phyloP scores from a whole-genome alignment of 768 basidiomycete genomes.

The Sistotremastrum niveocremeum region DNA sequence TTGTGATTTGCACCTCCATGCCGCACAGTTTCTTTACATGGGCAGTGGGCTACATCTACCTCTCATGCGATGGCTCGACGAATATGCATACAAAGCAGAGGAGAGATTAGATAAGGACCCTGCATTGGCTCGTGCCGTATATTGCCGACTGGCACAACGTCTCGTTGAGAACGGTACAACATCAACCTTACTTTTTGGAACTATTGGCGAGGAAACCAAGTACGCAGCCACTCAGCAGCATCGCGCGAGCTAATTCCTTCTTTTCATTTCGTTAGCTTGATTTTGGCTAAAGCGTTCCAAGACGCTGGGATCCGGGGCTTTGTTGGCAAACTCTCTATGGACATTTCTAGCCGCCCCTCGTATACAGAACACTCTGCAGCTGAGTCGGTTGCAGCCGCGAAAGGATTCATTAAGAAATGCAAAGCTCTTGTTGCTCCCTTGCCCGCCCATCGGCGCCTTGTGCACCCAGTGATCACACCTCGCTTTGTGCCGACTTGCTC shows the following conservation, averaged over 20 bases:
- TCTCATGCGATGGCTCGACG: slow-evolving; percentile 72
- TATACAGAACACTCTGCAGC: slow-evolving; percentile 51
- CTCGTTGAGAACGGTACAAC: slow-evolving; percentile 67
- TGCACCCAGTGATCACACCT: slow-evolving; percentile 78
- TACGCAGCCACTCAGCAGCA: slow-evolving; percentile 20
- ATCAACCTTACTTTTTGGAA: slow-evolving; percentile 68
- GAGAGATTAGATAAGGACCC: slow-evolving; percentile 53
- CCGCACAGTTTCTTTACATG: slow-evolving; percentile 80
- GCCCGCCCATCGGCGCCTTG: slow-evolving; percentile 33
- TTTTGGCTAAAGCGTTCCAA: slow-evolving; percentile 67
- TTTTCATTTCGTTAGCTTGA: slow-evolving; percentile 34
- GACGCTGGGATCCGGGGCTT: slow-evolving; percentile 60
- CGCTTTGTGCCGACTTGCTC: slow-evolving; percentile 87
- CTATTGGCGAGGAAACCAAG: slow-evolving; percentile 75
- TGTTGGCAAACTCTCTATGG: slow-evolving; percentile 89
- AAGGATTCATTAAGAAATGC: slow-evolving; percentile 44
- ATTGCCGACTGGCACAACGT: slow-evolving; percentile 49
- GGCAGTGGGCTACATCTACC: slow-evolving; percentile 79
- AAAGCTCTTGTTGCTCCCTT: slow-evolving; percentile 24
- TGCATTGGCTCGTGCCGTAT: slow-evolving; percentile 49
- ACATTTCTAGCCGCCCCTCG: slow-evolving; percentile 53
- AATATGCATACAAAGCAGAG: slow-evolving; percentile 75
- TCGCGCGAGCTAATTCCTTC: neutral
- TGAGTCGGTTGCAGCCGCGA: slow-evolving; percentile 32
- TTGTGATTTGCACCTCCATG: slow-evolving; percentile 75